Evolutionary conservation across 768 basidiomycete species (phyloP).

Genomic region (Pleurotus platypus): DNA sequence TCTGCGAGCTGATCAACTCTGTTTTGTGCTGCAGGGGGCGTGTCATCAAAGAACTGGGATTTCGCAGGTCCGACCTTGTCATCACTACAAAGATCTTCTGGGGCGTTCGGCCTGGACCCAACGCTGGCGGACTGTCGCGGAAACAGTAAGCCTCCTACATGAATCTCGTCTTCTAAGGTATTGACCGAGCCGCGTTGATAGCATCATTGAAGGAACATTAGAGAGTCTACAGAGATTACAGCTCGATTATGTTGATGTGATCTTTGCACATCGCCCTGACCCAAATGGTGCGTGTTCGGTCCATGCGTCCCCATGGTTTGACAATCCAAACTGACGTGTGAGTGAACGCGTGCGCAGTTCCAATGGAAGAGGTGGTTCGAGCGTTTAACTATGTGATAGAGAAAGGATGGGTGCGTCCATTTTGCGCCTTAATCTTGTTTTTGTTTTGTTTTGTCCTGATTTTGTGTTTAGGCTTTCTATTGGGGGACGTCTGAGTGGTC

Average conservation of each 20-base stretch:
- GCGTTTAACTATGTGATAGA: constrained; percentile 80
- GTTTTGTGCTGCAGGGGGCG: constrained; percentile 43
- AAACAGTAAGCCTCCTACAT: constrained; percentile 47
- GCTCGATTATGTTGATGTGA: constrained; percentile 72
- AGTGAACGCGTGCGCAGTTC: constrained; percentile 27
- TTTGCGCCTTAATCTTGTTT: neutral
- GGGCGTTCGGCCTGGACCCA: constrained; percentile 59
- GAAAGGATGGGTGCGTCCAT: constrained; percentile 51
- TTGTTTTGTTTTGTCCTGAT: neutral
- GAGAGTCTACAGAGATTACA: constrained; percentile 64
- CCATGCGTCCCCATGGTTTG: neutral
- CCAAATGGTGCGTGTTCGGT: constrained; percentile 33
- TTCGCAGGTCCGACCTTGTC: constrained; percentile 64
- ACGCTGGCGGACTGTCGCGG: constrained; percentile 51
- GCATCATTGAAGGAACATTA: constrained; percentile 73
- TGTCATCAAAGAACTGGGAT: constrained; percentile 68
- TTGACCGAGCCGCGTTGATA: constrained; percentile 14
- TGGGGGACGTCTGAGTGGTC: constrained; percentile 83
- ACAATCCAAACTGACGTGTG: neutral
- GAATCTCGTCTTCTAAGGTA: neutral
- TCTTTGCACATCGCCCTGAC: constrained; percentile 71
- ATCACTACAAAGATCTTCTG: constrained; percentile 84
- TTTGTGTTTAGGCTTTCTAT: constrained; percentile 47
- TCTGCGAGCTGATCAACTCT: neutral
- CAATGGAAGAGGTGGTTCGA: constrained; percentile 77